Evolutionary conservation across 1,139 yeast species (phyloP).

Genomic region (Hemisphaericaspora xylanilytica): DNA sequence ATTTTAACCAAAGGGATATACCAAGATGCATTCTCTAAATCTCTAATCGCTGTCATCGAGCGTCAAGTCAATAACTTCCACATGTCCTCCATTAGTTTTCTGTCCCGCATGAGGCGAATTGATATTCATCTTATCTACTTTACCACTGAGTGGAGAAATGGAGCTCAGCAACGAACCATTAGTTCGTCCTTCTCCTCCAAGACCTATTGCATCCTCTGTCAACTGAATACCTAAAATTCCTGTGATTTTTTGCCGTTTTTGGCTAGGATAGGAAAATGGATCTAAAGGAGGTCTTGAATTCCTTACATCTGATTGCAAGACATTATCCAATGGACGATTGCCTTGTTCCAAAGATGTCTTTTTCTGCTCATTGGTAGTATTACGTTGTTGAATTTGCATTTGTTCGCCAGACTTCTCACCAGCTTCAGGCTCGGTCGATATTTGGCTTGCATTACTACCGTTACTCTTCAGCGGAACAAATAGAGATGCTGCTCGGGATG

Average conservation of each 20-base stretch:
- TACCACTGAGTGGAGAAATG: slow-evolving; percentile 7
- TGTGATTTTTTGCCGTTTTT: slow-evolving; percentile 20
- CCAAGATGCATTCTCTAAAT: background rate
- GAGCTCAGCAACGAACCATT: background rate
- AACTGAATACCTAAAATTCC: slow-evolving; percentile 22
- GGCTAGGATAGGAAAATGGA: slow-evolving; percentile 6
- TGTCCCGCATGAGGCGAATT: slow-evolving; percentile 1
- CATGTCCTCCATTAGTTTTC: slow-evolving; percentile 4
- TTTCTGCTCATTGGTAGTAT: no score
- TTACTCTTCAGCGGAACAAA: no score
- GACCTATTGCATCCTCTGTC: slow-evolving; percentile 13
- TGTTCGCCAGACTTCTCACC: no score
- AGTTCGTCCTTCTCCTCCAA: background rate
- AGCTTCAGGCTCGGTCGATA: no score
- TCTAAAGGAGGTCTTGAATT: background rate
- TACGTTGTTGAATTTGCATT: no score
- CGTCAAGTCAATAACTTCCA: slow-evolving; percentile 8
- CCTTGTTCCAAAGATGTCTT: background rate
- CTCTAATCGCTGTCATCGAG: slow-evolving; percentile 8
- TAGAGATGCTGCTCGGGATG: no score
- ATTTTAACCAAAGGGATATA: background rate
- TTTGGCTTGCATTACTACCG: no score
- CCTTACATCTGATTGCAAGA: background rate
- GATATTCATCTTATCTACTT: slow-evolving; percentile 6
- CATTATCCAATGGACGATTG: background rate